Conservation (phyloP, 2,329 filamentous ascomycete genomes). For the Penicillium aurantiogriseum region DNA sequence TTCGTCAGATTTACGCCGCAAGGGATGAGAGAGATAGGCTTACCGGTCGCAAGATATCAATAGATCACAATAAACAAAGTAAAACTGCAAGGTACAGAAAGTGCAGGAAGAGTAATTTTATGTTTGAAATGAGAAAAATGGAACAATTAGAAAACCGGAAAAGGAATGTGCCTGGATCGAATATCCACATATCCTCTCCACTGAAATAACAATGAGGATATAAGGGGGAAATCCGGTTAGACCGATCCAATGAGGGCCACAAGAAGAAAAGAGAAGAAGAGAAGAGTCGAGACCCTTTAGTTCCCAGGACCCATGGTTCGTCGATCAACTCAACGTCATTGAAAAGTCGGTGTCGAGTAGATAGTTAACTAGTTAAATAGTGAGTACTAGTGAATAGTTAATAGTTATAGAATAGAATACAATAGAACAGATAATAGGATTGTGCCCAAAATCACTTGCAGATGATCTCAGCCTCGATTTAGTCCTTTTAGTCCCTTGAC, state of each 20-base stretch:
- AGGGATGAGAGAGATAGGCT: not conserved
- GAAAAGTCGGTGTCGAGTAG: not conserved
- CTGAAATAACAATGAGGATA: not conserved
- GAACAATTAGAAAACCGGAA: no score
- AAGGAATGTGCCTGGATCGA: conserved; percentile 1
- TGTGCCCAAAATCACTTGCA: conserved; percentile 3
- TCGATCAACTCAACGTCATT: conserved; percentile 4
- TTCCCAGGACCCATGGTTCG: not conserved
- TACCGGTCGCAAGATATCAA: not conserved
- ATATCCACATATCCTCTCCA: not conserved
- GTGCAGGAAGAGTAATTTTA: not conserved
- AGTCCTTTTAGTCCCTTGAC: conserved; percentile 7
- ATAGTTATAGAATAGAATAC: no score
- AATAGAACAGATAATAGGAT: not conserved
- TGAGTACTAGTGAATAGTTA: no score
- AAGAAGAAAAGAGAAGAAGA: no score
- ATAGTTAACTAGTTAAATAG: no score
- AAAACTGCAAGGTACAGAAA: conserved; percentile 6
- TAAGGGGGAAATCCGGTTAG: not conserved
- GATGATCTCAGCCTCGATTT: conserved; percentile 1
- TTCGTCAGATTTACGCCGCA: conserved; percentile 8
- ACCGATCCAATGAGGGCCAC: not conserved
- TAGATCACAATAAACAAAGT: conserved; percentile 2
- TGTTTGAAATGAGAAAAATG: not conserved
- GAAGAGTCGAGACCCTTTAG: not conserved